Conservation (phyloP, 441 rosid species). For the Erodium moschatum region DNA sequence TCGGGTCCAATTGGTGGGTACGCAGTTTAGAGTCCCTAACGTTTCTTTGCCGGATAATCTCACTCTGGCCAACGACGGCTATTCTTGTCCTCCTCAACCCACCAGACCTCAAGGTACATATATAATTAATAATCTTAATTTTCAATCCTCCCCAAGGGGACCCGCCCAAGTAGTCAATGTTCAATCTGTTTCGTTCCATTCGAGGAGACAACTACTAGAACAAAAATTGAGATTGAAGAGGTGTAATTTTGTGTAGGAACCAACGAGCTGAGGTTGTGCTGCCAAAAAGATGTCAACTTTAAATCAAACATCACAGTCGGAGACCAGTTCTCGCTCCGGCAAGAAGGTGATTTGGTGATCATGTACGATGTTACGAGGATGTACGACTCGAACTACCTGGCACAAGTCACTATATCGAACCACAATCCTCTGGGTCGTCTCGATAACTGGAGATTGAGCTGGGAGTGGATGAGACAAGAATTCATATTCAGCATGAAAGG, state of each 20-base stretch:
- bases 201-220: too few species aligned
- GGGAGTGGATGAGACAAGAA: conserved; percentile 45
- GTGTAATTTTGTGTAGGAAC: conserved; percentile 21
- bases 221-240: too few species aligned
- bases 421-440: conserved; percentile 41
- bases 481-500: conserved; percentile 45
- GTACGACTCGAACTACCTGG: conserved; percentile 32
- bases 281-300: conserved; percentile 25
- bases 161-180: too few species aligned
- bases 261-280: conserved; percentile 35
- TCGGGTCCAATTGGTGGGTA: conserved; percentile 34
- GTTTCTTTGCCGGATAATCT: conserved; percentile 37
- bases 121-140: not conserved
- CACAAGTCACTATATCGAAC: conserved; percentile 37
- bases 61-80: conserved; percentile 41
- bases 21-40: conserved; percentile 34
- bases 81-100: conserved; percentile 28
- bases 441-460: conserved; percentile 44
- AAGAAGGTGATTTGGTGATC: conserved; percentile 41
- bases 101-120: conserved; percentile 23
- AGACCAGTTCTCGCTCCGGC: conserved; percentile 31
- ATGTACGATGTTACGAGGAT: conserved; percentile 42
- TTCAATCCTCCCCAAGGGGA: too few species aligned
- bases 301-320: conserved; percentile 20
- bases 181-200: too few species aligned